phyloP scores from a whole-genome alignment of 768 basidiomycete species.

The Russula brevipes region DNA sequence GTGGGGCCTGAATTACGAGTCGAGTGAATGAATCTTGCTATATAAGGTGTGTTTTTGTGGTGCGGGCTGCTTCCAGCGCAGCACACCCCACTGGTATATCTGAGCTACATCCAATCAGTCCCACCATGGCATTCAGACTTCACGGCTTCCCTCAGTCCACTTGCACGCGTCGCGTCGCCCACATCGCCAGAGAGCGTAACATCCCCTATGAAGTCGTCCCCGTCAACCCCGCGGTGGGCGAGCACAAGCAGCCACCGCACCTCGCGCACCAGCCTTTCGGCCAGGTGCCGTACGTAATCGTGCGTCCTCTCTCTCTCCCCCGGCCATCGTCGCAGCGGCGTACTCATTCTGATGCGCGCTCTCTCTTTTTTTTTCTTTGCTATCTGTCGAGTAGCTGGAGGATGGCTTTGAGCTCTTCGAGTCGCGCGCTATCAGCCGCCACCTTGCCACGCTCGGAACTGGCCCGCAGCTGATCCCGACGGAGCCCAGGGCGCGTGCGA shows the following conservation, averaged over 20 bases:
- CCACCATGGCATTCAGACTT: conserved; percentile 1
- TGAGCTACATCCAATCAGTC: no score
- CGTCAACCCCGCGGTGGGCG: neutral
- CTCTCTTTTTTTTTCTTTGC: neutral
- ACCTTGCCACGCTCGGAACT: conserved; percentile 28
- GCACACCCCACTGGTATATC: no score
- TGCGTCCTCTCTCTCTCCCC: neutral
- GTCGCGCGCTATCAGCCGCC: conserved; percentile 28
- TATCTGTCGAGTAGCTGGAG: conserved; percentile 21
- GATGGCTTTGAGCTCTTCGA: conserved; percentile 30
- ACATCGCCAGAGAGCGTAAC: conserved; percentile 4
- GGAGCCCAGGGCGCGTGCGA: conserved; percentile 26
- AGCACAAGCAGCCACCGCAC: neutral
- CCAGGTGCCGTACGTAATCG: conserved; percentile 5
- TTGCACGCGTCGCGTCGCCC: conserved; percentile 13
- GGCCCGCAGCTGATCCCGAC: conserved; percentile 24
- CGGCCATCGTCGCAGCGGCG: no score
- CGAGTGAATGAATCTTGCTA: no score
- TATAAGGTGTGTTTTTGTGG: no score
- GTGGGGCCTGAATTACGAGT: no score
- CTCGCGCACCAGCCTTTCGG: conserved; percentile 12
- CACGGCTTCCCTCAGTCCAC: neutral
- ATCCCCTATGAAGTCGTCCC: conserved; percentile 2
- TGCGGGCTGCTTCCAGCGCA: no score
- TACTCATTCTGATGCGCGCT: neutral